These are phyloP conservation scores for Rhodofomes roseus DNA, from an alignment of 1,284 basidiomycete genomes.

Conservation along the genomic window DNA sequence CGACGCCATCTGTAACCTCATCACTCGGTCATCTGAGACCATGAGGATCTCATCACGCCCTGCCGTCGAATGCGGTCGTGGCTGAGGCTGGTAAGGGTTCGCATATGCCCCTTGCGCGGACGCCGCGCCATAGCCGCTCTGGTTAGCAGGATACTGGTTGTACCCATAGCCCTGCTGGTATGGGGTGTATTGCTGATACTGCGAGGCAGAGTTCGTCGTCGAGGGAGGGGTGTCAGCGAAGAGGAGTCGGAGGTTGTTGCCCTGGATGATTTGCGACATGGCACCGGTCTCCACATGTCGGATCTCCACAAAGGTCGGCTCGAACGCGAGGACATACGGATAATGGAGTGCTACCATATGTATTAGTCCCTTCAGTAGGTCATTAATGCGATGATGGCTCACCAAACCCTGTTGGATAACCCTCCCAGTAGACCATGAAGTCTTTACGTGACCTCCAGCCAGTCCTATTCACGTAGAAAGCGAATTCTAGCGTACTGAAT, in stretches of 20 bases:
- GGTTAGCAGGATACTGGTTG: slow-evolving; percentile 32
- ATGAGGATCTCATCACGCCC: slow-evolving; percentile 77
- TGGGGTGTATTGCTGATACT: slow-evolving; percentile 29
- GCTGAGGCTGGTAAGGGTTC: slow-evolving; percentile 39
- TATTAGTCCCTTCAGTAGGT: neutral
- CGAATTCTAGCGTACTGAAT: slow-evolving; percentile 71
- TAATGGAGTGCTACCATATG: slow-evolving; percentile 79
- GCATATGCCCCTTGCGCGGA: slow-evolving; percentile 34
- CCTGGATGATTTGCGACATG: slow-evolving; percentile 94
- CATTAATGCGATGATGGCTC: slow-evolving; percentile 23
- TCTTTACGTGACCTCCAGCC: slow-evolving; percentile 88
- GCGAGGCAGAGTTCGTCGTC: slow-evolving; percentile 46
- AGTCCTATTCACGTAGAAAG: slow-evolving; percentile 98
- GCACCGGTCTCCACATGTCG: slow-evolving; percentile 92
- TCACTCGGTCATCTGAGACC: slow-evolving; percentile 76
- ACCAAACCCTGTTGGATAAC: slow-evolving; percentile 92
- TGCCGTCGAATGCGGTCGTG: slow-evolving; percentile 35
- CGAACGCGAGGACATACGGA: slow-evolving; percentile 96
- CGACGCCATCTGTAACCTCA: slow-evolving; percentile 53
- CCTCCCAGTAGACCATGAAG: slow-evolving; percentile 98
- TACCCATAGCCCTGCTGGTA: slow-evolving; percentile 30
- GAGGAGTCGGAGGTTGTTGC: slow-evolving; percentile 82
- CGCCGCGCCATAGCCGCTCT: slow-evolving; percentile 37
- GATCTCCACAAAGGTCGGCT: slow-evolving; percentile 95
- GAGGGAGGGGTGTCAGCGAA: slow-evolving; percentile 95